Conservation (phyloP, 345 rosid species). For the Pistacia vera region DNA sequence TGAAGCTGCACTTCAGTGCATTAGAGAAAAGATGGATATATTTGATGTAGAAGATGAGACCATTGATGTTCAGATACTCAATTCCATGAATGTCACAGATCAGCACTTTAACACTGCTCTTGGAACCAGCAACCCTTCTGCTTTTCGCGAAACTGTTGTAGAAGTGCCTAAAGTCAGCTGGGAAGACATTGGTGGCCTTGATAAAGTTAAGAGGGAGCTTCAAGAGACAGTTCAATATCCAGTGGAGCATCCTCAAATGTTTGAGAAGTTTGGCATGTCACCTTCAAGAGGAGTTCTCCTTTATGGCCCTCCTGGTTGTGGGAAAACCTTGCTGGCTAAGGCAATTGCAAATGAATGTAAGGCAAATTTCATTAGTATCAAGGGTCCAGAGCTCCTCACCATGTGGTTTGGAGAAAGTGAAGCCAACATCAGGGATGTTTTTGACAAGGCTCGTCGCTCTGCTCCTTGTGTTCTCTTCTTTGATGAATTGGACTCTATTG, state of each 20-base stretch:
- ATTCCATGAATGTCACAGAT: not conserved
- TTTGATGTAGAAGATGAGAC: slow-evolving; percentile 6
- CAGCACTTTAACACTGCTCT: slow-evolving; percentile 3
- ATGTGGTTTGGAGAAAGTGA: slow-evolving; percentile 8
- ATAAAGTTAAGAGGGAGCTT: slow-evolving; percentile 7
- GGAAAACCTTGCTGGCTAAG: slow-evolving; percentile 1
- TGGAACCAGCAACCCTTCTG: slow-evolving; percentile 3
- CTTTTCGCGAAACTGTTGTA: not conserved
- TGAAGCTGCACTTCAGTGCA: slow-evolving; percentile 8
- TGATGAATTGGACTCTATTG: slow-evolving; percentile 2
- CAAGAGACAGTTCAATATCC: slow-evolving; percentile 16
- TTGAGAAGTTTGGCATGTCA: slow-evolving; percentile 8
- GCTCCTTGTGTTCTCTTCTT: not conserved
- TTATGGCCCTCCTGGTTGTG: slow-evolving; percentile 13
- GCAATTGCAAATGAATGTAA: slow-evolving; percentile 14
- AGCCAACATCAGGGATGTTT: not conserved
- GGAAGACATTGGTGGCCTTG: slow-evolving; percentile 1
- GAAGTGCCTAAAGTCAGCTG: slow-evolving; percentile 2
- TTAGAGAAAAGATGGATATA: not conserved
- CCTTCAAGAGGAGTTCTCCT: slow-evolving; percentile 14
- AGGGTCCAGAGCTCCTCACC: slow-evolving; percentile 8
- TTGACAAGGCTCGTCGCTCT: not conserved
- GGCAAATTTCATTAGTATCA: slow-evolving; percentile 11
- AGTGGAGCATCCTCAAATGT: slow-evolving; percentile 10
- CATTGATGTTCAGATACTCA: slow-evolving; percentile 5